Base-by-base conservation (phyloP, 2,329 filamentous ascomycete genomes). In the Ilyonectria mors-panacis region DNA sequence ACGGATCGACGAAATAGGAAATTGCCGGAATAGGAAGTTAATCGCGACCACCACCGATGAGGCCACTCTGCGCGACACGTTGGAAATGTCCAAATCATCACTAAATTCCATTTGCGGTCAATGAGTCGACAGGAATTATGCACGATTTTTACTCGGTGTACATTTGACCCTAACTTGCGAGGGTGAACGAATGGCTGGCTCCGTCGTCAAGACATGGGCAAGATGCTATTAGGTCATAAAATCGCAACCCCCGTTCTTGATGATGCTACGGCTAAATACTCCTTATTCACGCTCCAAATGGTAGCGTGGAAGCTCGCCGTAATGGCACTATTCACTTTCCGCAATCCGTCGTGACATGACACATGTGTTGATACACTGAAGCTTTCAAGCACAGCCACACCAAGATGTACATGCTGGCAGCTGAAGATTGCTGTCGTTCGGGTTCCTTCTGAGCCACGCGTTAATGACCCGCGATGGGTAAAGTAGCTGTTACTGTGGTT, bases 11-110 rank as follows among this genome's bases (percentile, higher is more conserved):
- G 2, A 44, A 51, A 42, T 17, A n/a, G 57, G 57, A 28, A 51
- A 42, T 53, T 37, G 1, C 48, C 58, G 15, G 10, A 61, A 53
- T 44, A 61, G 58, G 58, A 12, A 61, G 37, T 53, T n/a, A 3
- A 61, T 15, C n/a, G 58, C 58, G 58, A 21, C 6, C 5, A 35
- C n/a, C 2, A 17, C 7, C 7, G 12, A 37, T 23, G 9, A 28
- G 6, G 33, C 37, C 8, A 8, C 39, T n/a, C 15, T 42, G 17
- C 15, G 2, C 3, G 39, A 42, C 39, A 6, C 6, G 15, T n/a
- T 42, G 39, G 17, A 5, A 42, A 3, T 42, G 17, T 8, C n/a
- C 39, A 35, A 51, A 35, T 23, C 9, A 53, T 53, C 30, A 35
- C 50, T n/a, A 21, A 35, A 53, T 37, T 23, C n/a, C 8, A 53